These are phyloP conservation scores for Penicillium bialowiezense DNA, from an alignment of 495 filamentous ascomycete genomes.

Conservation along the genomic window DNA sequence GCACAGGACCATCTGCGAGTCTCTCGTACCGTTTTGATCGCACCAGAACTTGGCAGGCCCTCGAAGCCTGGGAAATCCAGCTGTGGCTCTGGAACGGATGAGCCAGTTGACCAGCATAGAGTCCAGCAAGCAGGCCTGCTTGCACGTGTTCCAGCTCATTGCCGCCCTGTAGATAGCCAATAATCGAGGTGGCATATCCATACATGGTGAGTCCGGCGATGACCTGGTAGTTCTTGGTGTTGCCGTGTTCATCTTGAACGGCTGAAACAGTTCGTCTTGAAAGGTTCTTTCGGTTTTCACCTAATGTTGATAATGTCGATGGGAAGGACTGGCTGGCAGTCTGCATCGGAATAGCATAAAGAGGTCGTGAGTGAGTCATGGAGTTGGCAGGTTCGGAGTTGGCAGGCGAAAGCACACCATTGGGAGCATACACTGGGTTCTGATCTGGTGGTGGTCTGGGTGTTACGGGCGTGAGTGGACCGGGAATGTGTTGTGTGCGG, in stretches of 20 bases:
- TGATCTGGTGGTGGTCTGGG: background rate
- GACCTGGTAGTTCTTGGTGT: constrained; percentile 69
- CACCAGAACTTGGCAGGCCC: constrained; percentile 73
- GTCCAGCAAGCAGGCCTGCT: constrained; percentile 77
- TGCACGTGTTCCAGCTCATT: constrained; percentile 80
- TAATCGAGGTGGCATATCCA: constrained; percentile 79
- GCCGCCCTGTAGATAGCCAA: constrained; percentile 74
- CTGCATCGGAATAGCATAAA: constrained; percentile 18
- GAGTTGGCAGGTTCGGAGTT: constrained; percentile 24
- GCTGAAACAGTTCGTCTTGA: constrained; percentile 15
- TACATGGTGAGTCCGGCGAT: constrained; percentile 90
- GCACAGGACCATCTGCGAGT: constrained; percentile 20
- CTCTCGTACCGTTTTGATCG: constrained; percentile 50
- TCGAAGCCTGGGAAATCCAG: constrained; percentile 79
- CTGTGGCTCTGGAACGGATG: constrained; percentile 86
- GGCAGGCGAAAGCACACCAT: constrained; percentile 26
- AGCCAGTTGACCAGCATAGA: constrained; percentile 85
- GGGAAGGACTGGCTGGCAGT: constrained; percentile 20
- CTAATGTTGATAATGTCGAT: constrained; percentile 5
- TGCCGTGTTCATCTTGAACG: constrained; percentile 11
- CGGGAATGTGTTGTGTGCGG: constrained; percentile 27
- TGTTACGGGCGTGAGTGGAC: background rate
- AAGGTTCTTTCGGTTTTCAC: constrained; percentile 9
- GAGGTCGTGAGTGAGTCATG: constrained; percentile 13
- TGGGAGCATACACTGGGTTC: constrained; percentile 8